Evolutionary conservation across 1,284 basidiomycete species (phyloP).

Genomic region (Ustilago esculenta): DNA sequence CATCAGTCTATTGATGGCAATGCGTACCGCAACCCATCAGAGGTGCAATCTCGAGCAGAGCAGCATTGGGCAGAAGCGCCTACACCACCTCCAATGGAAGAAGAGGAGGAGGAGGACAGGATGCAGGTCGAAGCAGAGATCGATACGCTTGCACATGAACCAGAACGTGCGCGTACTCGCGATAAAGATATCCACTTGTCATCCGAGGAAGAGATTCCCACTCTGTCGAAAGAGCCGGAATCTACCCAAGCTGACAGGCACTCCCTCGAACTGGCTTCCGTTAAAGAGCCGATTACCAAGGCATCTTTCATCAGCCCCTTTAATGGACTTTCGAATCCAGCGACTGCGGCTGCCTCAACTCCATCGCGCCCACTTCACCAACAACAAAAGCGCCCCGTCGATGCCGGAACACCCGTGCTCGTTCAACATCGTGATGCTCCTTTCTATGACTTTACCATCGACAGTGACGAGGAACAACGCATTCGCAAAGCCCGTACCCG

Average conservation of each 20-base stretch:
- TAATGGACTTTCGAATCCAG: neutral
- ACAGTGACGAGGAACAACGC: constrained; percentile 42
- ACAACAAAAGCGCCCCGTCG: neutral
- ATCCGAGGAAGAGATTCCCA: neutral
- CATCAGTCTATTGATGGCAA: neutral
- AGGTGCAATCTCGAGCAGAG: neutral
- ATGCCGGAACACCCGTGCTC: constrained; percentile 32
- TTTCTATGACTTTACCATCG: constrained; percentile 45
- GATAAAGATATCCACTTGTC: neutral
- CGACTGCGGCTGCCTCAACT: neutral
- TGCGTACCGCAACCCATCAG: neutral
- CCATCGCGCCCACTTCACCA: neutral
- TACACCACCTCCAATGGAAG: constrained; percentile 27
- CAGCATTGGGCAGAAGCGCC: constrained; percentile 16
- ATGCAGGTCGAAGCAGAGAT: constrained; percentile 21
- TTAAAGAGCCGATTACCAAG: too few species aligned
- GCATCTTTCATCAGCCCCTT: too few species aligned
- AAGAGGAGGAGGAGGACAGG: constrained; percentile 19
- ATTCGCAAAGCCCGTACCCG: constrained; percentile 26
- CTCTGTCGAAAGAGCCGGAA: too few species aligned
- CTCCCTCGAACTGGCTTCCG: too few species aligned
- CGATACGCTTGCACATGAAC: neutral
- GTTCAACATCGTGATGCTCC: constrained; percentile 30
- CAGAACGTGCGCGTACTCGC: neutral
- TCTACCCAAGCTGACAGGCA: too few species aligned